Evolutionary conservation across 441 rosid species (phyloP).

Genomic region (Isatis lusitanica): DNA sequence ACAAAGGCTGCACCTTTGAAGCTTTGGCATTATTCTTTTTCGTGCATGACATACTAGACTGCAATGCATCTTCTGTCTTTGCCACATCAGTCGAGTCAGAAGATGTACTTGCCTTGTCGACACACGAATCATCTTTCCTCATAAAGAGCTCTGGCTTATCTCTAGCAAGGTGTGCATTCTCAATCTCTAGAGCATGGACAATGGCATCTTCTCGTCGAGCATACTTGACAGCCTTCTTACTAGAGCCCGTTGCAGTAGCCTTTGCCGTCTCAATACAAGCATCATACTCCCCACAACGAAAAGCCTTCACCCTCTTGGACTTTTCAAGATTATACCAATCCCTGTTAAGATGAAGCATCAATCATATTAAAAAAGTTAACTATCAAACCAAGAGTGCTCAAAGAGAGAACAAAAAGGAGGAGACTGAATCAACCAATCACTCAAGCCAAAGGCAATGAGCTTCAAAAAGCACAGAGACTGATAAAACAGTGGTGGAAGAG

Average conservation of each 20-base stretch:
- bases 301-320: constrained; percentile 94
- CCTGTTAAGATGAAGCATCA: constrained; percentile 38
- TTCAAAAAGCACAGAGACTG: neutral
- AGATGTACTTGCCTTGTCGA: constrained; percentile 36
- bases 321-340: constrained; percentile 99
- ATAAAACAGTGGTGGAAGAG: neutral
- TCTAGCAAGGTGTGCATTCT: constrained; percentile 69
- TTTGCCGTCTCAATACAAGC: constrained; percentile 83
- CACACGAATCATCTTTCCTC: constrained; percentile 35
- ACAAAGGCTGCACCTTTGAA: constrained; percentile 51
- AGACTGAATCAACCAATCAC: constrained; percentile 18
- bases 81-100: constrained; percentile 42
- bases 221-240: constrained; percentile 83
- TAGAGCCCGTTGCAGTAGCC: constrained; percentile 64
- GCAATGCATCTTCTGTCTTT: constrained; percentile 43
- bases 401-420: neutral
- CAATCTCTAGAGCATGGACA: constrained; percentile 91
- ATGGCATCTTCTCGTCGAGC: constrained; percentile 98
- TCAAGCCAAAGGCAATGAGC: neutral
- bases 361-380: neutral
- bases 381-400: neutral
- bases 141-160: constrained; percentile 44
- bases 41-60: constrained; percentile 54
- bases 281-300: constrained; percentile 96
- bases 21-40: constrained; percentile 48